Evolutionary conservation across 129 eudicot species (phyloP), one percentile per base, ranked within the genome.

Genomic region (Logfia minima): DNA sequence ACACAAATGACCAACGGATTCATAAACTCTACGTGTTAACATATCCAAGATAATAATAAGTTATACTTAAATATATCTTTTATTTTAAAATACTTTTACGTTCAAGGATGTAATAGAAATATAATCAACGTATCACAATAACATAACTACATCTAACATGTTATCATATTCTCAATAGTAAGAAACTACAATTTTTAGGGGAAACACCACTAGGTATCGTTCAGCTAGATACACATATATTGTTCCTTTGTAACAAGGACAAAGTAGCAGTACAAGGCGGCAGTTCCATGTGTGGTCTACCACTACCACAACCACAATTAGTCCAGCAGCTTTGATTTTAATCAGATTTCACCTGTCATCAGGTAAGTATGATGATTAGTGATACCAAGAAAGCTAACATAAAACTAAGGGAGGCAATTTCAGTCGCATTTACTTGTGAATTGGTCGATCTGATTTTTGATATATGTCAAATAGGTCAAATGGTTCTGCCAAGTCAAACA

Each of bases 341-440:
- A 52, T 81, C 87, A 53, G 90, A 81, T 41, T 59, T 72, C 71
- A 34, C 88, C 88, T 84, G 84, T 52, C 34, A 75, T 58, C 32
- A 28, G 21, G 65, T 8, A 52, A 58, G 4, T 19, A 58, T 1
- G 10, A 18, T 34, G 11, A 4, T 28, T 32, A 76, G 31, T 66
- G 8, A 28, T 19, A 23, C 64, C 19, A 10, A 68, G 31, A 34
- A 32, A 6, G 3, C 35, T 22, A 31, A 6, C 32, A 76, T n/a
- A 21, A 22, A 56, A 17, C 52, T 74, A 1, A 5, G 23, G 2
- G 10, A 2, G 51, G 3, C 51, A 43, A 9, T 43, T 43, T 43
- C 51, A 13, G 10, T n/a, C 51, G 13, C 16, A 43, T 43, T 43
- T 2, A 11, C 16, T 14, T 4, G 18, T 53, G 60, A 53, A 53